phyloP scores from a whole-genome alignment of 805 yeast species.

The Cyberlindnera petersonii region DNA sequence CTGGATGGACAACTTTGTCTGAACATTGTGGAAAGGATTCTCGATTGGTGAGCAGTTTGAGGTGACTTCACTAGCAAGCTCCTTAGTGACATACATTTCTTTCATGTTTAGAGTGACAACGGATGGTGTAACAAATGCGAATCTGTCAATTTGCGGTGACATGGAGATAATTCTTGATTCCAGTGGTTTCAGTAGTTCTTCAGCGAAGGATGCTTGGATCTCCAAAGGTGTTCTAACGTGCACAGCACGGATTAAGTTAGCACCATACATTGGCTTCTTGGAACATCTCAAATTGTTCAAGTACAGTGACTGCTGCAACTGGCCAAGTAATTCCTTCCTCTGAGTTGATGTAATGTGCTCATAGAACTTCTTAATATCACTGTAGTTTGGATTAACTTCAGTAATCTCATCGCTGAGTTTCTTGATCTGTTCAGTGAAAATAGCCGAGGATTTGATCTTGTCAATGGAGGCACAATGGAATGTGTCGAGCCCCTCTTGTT shows the following conservation, averaged over 20 bases:
- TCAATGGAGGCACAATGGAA: constrained; percentile 42
- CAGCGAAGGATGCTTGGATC: constrained; percentile 9
- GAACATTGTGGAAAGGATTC: constrained; percentile 73
- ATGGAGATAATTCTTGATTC: constrained; percentile 37
- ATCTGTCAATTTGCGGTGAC: constrained; percentile 60
- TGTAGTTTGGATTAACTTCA: constrained; percentile 28
- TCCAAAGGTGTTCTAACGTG: constrained; percentile 31
- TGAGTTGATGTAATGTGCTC: constrained; percentile 49
- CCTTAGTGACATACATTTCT: constrained; percentile 44
- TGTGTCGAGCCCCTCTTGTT: constrained; percentile 34
- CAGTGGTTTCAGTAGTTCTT: constrained; percentile 40
- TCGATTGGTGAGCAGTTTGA: constrained; percentile 30
- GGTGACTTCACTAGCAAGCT: constrained; percentile 27
- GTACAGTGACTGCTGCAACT: constrained; percentile 53
- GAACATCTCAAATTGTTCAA: constrained; percentile 64
- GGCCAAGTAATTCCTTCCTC: constrained; percentile 48
- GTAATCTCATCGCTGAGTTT: constrained; percentile 37
- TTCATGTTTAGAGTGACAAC: constrained; percentile 75
- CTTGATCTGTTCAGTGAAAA: constrained; percentile 41
- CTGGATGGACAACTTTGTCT: constrained; percentile 83
- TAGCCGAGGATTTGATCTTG: constrained; percentile 43
- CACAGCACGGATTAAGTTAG: constrained; percentile 46
- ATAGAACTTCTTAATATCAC: constrained; percentile 53
- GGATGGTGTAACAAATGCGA: constrained; percentile 83
- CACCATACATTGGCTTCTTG: constrained; percentile 65